Base-by-base conservation (phyloP, 2,329 filamentous ascomycete species). In the Neopestalotiopsis rosae region DNA sequence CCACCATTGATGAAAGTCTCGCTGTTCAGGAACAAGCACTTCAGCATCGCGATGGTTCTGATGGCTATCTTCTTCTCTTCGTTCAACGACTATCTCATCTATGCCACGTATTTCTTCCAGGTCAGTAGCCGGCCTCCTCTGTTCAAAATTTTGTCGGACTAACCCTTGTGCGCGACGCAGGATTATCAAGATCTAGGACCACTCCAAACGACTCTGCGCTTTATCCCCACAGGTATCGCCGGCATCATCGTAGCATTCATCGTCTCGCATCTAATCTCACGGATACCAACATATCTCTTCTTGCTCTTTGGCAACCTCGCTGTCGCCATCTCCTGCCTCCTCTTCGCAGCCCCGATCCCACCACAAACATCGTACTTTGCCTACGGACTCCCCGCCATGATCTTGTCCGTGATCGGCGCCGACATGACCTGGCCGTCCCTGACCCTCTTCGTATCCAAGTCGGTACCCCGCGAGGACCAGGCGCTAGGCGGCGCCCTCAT, bases 81-180 rank as follows among this genome's bases (percentile, higher is more conserved):
- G 1, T 93, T 93, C 80, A 92, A 91, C 79, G 90, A 90, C 76
- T 92, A 86, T 72, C 80, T 92, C 52, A 83, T 93, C 70, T 92
- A 87, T 73, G 87, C 89, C 1, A 93, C 91, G 4, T 93, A 91
- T 78, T 92, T 88, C 79, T 93, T 88, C 78, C 91, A 93, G 45
- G 45, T 52, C 1, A 52, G 45, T 52, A 10, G 5, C n/a, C n/a
- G 9, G 3, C 3, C 1, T 10, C 17, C 6, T 1, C 3, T 10
- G 9, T 3, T 9, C n/a, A 2, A 7, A 7, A 5, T 10, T 14
- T 17, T 24, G n/a, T n/a, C 1, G 1, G 1, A 10, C 45, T 52
- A 7, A 52, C 45, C 9, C 17, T 4, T 9, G 24, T 28, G 34
- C 20, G 20, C 45, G 6, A 12, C 14, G 3, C n/a, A 52, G 77